Evolutionary conservation across 2,329 filamentous ascomycete species (phyloP).

Genomic region (Didymella sp.): DNA sequence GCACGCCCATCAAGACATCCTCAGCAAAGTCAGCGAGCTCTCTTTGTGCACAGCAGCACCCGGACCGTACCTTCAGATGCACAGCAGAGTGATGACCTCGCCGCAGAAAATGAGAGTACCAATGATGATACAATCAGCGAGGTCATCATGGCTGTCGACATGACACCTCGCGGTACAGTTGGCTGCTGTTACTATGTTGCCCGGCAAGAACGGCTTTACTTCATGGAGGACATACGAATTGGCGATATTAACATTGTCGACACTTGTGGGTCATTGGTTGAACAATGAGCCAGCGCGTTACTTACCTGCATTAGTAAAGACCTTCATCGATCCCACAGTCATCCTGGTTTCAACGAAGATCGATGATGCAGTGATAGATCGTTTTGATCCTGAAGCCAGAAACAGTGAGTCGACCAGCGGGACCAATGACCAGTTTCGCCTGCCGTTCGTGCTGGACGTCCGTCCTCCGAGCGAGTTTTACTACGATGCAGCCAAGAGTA

Average conservation of each 20-base stretch:
- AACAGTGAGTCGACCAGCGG: slow-evolving; percentile 40
- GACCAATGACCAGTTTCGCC: slow-evolving; percentile 56
- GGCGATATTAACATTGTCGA: slow-evolving; percentile 70
- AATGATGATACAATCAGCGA: slow-evolving; percentile 65
- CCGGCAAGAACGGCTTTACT: slow-evolving; percentile 70
- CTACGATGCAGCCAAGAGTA: slow-evolving; percentile 70
- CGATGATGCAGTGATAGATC: slow-evolving; percentile 57
- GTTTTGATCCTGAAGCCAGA: slow-evolving; percentile 54
- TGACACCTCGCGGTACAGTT: slow-evolving; percentile 72
- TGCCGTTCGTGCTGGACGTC: slow-evolving; percentile 70
- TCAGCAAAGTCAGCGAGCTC: neutral
- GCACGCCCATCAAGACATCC: slow-evolving; percentile 2
- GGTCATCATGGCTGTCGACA: slow-evolving; percentile 79
- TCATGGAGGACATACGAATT: slow-evolving; percentile 77
- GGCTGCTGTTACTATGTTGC: slow-evolving; percentile 86
- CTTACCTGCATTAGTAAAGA: slow-evolving; percentile 57
- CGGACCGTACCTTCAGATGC: slow-evolving; percentile 10
- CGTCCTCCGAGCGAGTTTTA: slow-evolving; percentile 76
- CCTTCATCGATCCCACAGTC: slow-evolving; percentile 67
- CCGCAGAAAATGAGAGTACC: slow-evolving; percentile 36
- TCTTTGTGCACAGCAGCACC: slow-evolving; percentile 4
- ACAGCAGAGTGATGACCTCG: neutral
- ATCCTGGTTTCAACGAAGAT: slow-evolving; percentile 64
- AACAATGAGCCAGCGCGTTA: neutral
- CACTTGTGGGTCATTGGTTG: slow-evolving; percentile 40